phyloP scores from a whole-genome alignment of 2,329 filamentous ascomycete genomes.

The Endoconidiophora laricicola region DNA sequence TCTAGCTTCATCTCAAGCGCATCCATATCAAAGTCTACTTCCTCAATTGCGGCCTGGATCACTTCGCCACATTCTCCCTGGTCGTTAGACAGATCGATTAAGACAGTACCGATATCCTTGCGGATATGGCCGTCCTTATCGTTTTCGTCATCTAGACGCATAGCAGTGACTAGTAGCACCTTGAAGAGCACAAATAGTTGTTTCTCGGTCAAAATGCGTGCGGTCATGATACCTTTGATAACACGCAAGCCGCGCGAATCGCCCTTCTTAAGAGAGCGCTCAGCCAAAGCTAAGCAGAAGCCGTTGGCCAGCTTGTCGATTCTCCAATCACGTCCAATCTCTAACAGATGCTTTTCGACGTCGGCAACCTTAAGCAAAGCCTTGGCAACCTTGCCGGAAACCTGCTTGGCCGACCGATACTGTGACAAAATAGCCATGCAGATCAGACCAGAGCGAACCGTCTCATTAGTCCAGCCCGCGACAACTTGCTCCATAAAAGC shows the following conservation, averaged over 20 bases:
- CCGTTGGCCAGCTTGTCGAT: conserved; percentile 58
- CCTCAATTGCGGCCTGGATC: conserved; percentile 50
- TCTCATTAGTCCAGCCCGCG: conserved; percentile 58
- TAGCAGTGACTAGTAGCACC: conserved; percentile 42
- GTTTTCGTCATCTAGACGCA: conserved; percentile 37
- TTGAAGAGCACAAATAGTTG: conserved; percentile 51
- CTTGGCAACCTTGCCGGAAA: conserved; percentile 55
- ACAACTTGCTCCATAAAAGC: conserved; percentile 82
- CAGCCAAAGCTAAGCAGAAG: conserved; percentile 48
- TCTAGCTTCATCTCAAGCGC: conserved; percentile 60
- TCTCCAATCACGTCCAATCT: conserved; percentile 46
- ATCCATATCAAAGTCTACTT: conserved; percentile 55
- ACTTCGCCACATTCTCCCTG: conserved; percentile 41
- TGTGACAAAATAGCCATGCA: conserved; percentile 72
- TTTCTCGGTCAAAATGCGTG: conserved; percentile 42
- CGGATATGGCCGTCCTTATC: conserved; percentile 40
- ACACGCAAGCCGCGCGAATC: conserved; percentile 39
- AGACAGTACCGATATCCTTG: conserved; percentile 45
- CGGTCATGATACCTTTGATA: conserved; percentile 44
- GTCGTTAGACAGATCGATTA: conserved; percentile 49
- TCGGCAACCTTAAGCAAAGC: conserved; percentile 47
- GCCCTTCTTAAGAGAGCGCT: conserved; percentile 42
- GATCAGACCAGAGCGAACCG: conserved; percentile 54
- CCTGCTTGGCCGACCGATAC: conserved; percentile 51
- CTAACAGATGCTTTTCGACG: conserved; percentile 40